Evolutionary conservation across 495 filamentous ascomycete species (phyloP).

Genomic region (Penicillium samsonianum): DNA sequence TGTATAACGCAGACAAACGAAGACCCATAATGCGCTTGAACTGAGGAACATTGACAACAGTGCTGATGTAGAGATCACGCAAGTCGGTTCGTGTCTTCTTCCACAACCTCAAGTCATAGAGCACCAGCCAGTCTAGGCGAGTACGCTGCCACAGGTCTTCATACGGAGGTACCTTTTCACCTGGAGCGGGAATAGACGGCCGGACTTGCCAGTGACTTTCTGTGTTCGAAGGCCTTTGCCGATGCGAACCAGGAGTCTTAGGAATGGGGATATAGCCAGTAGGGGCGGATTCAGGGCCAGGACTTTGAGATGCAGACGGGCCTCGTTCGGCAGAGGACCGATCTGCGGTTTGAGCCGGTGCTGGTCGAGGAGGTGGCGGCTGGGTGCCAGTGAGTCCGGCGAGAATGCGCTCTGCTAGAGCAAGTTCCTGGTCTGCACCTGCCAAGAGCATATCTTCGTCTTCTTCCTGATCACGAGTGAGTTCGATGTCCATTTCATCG

Average conservation of each 20-base stretch:
- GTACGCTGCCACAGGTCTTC: slow-evolving; percentile 88
- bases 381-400: slow-evolving; percentile 28
- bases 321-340: slow-evolving; percentile 54
- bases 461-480: slow-evolving; percentile 25
- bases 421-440: slow-evolving; percentile 55
- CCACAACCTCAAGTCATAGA: slow-evolving; percentile 97
- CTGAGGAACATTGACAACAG: slow-evolving; percentile 88
- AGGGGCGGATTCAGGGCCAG: slow-evolving; percentile 26
- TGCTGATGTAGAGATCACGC: slow-evolving; percentile 92
- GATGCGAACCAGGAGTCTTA: slow-evolving; percentile 35
- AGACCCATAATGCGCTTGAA: slow-evolving; percentile 97
- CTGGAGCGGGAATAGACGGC: slow-evolving; percentile 60
- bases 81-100: slow-evolving; percentile 90
- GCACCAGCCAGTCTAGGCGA: slow-evolving; percentile 89
- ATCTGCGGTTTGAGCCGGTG: slow-evolving; percentile 46
- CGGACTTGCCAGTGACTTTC: slow-evolving; percentile 86
- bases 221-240: slow-evolving; percentile 45
- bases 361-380: slow-evolving; percentile 13
- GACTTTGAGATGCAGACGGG: slow-evolving; percentile 18
- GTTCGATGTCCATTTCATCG: slow-evolving; percentile 30
- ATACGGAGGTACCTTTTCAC: slow-evolving; percentile 61
- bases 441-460: slow-evolving; percentile 52
- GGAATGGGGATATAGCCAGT: slow-evolving; percentile 40
- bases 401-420: slow-evolving; percentile 66
- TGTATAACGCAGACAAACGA: slow-evolving; percentile 91